Percentiles rank a stretch among this genome's conserved stretches.
These are phyloP conservation scores for Stylosanthes scabra DNA, from an alignment of 331 rosid species.

Conservation along the genomic window DNA sequence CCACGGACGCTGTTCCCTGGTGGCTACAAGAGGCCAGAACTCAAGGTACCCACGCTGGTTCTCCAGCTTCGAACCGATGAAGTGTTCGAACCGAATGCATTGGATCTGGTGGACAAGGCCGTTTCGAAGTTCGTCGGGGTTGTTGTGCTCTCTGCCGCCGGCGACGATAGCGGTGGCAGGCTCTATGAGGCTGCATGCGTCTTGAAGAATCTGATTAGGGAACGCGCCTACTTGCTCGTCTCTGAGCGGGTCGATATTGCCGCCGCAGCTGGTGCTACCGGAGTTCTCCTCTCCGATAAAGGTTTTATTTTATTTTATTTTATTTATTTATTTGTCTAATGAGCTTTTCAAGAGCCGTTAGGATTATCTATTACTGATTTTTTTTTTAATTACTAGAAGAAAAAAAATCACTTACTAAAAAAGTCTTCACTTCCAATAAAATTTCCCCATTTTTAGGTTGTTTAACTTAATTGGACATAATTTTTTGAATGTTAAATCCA, in stretches of 20 bases:
- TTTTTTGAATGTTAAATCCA: too few species aligned
- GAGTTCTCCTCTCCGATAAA: constrained; percentile 91
- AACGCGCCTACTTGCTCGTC: constrained; percentile 83
- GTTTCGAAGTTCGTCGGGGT: constrained; percentile 75
- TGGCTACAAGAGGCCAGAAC: constrained; percentile 86
- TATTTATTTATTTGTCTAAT: too few species aligned
- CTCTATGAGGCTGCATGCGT: constrained; percentile 86
- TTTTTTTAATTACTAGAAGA: too few species aligned
- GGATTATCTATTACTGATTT: too few species aligned
- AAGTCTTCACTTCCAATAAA: too few species aligned
- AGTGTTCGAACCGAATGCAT: constrained; percentile 41
- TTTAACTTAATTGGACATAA: too few species aligned
- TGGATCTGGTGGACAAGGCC: constrained; percentile 65
- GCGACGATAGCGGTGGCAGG: constrained; percentile 61
- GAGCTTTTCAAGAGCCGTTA: too few species aligned
- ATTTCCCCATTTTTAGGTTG: too few species aligned
- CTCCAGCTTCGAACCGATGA: constrained; percentile 67
- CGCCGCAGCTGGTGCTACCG: constrained; percentile 78
- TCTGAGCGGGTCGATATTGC: constrained; percentile 93
- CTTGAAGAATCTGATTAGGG: constrained; percentile 69
- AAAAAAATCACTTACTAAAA: too few species aligned
- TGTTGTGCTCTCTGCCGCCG: constrained; percentile 51
- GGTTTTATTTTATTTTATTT: constrained; percentile 45
- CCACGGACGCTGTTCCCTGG: constrained; percentile 81
- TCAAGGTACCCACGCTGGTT: constrained; percentile 66